phyloP scores from a whole-genome alignment of 768 basidiomycete genomes.

The Suillus clintonianus region DNA sequence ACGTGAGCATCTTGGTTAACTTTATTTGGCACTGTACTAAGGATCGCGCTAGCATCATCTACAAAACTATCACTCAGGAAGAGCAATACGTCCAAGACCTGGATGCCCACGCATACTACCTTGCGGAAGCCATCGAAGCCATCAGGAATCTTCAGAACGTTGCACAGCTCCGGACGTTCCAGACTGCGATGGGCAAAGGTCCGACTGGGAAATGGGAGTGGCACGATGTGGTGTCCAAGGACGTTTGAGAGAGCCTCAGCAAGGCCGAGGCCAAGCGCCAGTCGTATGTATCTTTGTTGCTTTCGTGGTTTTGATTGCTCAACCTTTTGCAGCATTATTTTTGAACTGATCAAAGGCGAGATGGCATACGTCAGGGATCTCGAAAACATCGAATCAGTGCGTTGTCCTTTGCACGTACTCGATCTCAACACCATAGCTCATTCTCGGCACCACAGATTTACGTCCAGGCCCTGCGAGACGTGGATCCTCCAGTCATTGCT shows the following conservation, averaged over 20 bases:
- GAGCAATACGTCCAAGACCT: slow-evolving; percentile 89
- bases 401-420: slow-evolving; percentile 18
- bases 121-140: slow-evolving; percentile 80
- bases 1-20: slow-evolving; percentile 38
- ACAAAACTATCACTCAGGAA: slow-evolving; percentile 86
- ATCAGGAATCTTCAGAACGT: slow-evolving; percentile 82
- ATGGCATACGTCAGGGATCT: slow-evolving; percentile 94
- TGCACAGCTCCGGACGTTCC: slow-evolving; percentile 87
- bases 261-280: slow-evolving; percentile 85
- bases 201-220: slow-evolving; percentile 83
- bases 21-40: slow-evolving; percentile 2
- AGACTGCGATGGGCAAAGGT: slow-evolving; percentile 84
- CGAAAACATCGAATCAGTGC: slow-evolving; percentile 78
- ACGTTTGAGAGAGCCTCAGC: slow-evolving; percentile 57
- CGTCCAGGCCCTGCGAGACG: slow-evolving; percentile 67
- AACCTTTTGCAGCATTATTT: slow-evolving; percentile 65
- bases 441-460: slow-evolving; percentile 60
- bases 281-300: slow-evolving; percentile 52
- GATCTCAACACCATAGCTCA: neutral
- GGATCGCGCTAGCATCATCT: slow-evolving; percentile 56
- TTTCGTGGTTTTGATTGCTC: slow-evolving; percentile 2
- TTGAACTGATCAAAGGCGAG: slow-evolving; percentile 93
- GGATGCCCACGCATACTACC: slow-evolving; percentile 75
- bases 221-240: slow-evolving; percentile 81
- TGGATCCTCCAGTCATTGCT: slow-evolving; percentile 69